Conservation (phyloP, 306 rosid genomes). For the Myrica gale region DNA sequence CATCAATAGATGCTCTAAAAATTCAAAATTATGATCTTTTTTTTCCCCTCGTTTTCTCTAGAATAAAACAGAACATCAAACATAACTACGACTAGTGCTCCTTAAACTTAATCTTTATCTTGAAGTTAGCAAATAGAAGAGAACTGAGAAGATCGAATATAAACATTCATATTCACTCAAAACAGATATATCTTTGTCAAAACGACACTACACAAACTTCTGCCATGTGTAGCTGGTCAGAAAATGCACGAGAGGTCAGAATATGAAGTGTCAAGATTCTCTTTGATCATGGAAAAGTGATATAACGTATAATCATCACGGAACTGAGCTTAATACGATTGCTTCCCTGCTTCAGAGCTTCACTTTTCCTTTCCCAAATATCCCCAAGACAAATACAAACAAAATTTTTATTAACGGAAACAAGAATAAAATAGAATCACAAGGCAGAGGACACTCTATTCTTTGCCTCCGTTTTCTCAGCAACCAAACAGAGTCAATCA, state of each 20-base stretch:
- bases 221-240: conserved; percentile 39
- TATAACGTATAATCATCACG: conserved; percentile 33
- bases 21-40: conserved; percentile 10
- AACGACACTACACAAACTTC: conserved; percentile 40
- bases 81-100: conserved; percentile 26
- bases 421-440: conserved; percentile 19
- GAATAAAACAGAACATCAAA: conserved; percentile 28
- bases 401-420: conserved; percentile 5
- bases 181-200: conserved; percentile 30
- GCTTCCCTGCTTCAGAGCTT: conserved; percentile 32
- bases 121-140: conserved; percentile 2
- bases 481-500: conserved; percentile 45
- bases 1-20: background rate
- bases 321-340: conserved; percentile 50
- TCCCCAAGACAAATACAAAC: conserved; percentile 7
- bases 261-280: conserved; percentile 12
- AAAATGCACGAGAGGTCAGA: conserved; percentile 36
- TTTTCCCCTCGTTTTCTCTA: conserved; percentile 7
- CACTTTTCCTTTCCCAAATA: background rate
- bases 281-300: conserved; percentile 12
- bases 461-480: conserved; percentile 48
- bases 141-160: conserved; percentile 19
- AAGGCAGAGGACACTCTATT: conserved; percentile 25
- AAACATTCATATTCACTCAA: conserved; percentile 25
- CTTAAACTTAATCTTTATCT: conserved; percentile 18